Conservation (phyloP, 495 filamentous ascomycete genomes). For the Aspergillus nanangensis region DNA sequence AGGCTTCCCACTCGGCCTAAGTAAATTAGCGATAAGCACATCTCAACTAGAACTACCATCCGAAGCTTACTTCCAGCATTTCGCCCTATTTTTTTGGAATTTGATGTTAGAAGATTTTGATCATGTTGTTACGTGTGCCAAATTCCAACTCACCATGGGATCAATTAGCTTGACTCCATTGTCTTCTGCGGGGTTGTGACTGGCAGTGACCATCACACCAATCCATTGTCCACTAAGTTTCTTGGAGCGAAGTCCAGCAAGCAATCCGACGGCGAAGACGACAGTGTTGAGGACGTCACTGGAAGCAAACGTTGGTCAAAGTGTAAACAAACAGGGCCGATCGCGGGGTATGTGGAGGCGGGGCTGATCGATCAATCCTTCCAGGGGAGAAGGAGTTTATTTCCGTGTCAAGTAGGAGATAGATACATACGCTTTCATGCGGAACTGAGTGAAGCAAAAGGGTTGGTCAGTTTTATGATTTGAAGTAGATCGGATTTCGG, state of each 20-base stretch:
- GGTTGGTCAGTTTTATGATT: conserved; percentile 20
- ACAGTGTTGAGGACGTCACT: conserved; percentile 74
- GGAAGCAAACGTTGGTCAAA: conserved; percentile 21
- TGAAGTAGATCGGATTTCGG: too few species aligned
- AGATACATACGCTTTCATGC: conserved; percentile 68
- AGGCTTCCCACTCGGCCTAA: conserved; percentile 77
- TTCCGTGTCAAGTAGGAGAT: background rate
- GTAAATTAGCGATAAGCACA: conserved; percentile 7
- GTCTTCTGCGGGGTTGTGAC: conserved; percentile 94
- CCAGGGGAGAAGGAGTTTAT: conserved; percentile 2
- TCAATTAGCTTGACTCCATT: conserved; percentile 99
- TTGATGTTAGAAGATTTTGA: conserved; percentile 1
- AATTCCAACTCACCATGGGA: conserved; percentile 66
- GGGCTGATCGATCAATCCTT: conserved; percentile 28
- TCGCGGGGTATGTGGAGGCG: conserved; percentile 35
- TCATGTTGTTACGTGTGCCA: background rate
- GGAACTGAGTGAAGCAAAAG: conserved; percentile 53
- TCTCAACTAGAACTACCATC: background rate
- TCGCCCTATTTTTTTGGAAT: conserved; percentile 65
- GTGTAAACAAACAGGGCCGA: conserved; percentile 28
- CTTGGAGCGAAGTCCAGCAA: conserved; percentile 86
- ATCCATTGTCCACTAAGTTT: conserved; percentile 86
- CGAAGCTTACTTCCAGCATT: conserved; percentile 74
- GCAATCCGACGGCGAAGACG: conserved; percentile 82
- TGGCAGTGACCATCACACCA: conserved; percentile 98